Percentiles rank a stretch among this genome's conserved stretches.
Evolutionary conservation across 2,329 filamentous ascomycete species (phyloP).

Genomic region (Pseudocercospora ulei): DNA sequence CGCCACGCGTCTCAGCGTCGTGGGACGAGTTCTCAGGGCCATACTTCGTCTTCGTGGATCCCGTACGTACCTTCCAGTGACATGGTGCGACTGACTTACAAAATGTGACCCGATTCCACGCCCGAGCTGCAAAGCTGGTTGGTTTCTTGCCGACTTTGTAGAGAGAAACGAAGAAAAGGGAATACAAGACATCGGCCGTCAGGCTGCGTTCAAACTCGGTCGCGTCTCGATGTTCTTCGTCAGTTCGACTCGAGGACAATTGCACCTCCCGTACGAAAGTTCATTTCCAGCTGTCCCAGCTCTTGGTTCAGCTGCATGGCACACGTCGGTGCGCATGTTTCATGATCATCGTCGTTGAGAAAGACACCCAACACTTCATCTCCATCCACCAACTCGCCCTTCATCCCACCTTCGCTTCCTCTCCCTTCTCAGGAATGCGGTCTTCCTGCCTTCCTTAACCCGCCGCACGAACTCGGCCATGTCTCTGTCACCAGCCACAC

Average conservation of each 20-base stretch:
- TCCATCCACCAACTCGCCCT: conserved; percentile 87
- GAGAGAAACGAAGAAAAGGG: too few relatives aligned
- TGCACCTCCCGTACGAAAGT: too few relatives aligned
- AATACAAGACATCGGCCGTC: too few relatives aligned
- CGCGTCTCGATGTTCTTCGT: neutral
- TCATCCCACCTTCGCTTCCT: conserved; percentile 92
- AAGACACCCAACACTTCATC: conserved; percentile 42
- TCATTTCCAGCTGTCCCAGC: conserved; percentile 1
- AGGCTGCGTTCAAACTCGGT: too few relatives aligned
- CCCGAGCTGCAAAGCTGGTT: too few relatives aligned
- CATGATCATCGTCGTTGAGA: neutral
- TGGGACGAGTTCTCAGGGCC: too few relatives aligned
- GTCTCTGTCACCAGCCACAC: conserved; percentile 65
- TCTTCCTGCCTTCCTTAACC: conserved; percentile 68
- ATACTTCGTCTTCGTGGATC: too few relatives aligned
- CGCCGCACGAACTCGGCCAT: conserved; percentile 72
- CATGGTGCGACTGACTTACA: too few relatives aligned
- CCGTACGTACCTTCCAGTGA: too few relatives aligned
- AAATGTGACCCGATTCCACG: too few relatives aligned
- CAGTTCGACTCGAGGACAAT: neutral
- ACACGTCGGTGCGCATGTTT: neutral
- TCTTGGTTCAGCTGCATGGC: conserved; percentile 3
- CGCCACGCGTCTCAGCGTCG: too few relatives aligned
- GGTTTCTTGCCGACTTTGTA: too few relatives aligned
- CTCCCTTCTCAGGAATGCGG: conserved; percentile 72